Evolutionary conservation across 768 basidiomycete genomes (phyloP), one percentile per base, ranked within the genome.

Genomic region (Asterophora lycoperdoides): DNA sequence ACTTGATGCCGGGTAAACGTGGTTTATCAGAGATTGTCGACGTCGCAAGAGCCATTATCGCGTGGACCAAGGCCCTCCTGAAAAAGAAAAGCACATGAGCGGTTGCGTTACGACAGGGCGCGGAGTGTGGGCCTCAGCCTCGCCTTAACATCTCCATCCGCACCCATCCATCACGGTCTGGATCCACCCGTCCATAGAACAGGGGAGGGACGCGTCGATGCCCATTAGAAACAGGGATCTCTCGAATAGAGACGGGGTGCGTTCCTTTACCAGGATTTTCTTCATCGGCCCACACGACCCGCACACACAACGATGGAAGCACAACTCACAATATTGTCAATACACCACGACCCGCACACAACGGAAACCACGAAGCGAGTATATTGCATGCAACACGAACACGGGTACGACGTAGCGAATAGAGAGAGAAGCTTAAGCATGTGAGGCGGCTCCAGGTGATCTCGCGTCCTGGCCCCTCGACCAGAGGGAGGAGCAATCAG

Each of bases 181-280:
- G 59, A 56, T 68, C 60, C 55, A 49, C 54, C 48, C 47, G 44
- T 19, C 47, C 50, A 48, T 55, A 58, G 42, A 44, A 53, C 37
- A 44, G 52, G 54, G 55, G 54, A 59, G 55, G 55, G 56, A 11
- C 51, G 44, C 32, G 23, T 23, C 23, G 55, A 60, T 62, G 60
- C 66, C 66, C 68, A 64, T 57, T 32, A 41, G 49, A 43, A n/a
- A 20, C 52, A 60, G 60, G 68, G 69, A 72, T 67, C 66, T 62
- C 66, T 61, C 58, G 23, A 41, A 53, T 62, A 68, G 61, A 64
- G 63, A 71, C 73, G 81, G 83, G 88, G 72, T 86, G 81, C 69
- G 80, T 91, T 64, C 78, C 72, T 84, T 91, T 90, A 91, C 88
- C 88, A 91, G 88, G 83, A 72, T 83, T 78, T 68, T 90, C 87